phyloP scores from a whole-genome alignment of 2,329 filamentous ascomycete species.

The Neocucurbitaria cava region DNA sequence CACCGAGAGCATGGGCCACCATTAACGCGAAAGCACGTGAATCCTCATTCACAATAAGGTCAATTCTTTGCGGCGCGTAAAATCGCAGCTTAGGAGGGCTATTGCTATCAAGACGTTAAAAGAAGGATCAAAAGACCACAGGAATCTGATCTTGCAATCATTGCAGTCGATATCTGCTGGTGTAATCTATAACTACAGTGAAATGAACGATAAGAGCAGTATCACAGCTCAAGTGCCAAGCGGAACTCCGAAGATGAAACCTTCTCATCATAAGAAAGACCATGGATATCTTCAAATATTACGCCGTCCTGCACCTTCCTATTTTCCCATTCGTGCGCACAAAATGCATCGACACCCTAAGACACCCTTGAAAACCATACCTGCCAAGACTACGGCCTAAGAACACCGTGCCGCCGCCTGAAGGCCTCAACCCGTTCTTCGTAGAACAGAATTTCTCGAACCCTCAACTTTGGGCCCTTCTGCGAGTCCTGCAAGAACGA shows the following conservation, averaged over 20 bases:
- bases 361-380: slow-evolving; percentile 1
- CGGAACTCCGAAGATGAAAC: background rate
- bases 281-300: slow-evolving; percentile 21
- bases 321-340: slow-evolving; percentile 4
- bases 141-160: background rate
- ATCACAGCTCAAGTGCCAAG: background rate
- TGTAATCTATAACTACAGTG: slow-evolving; percentile 11
- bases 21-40: slow-evolving; percentile 1
- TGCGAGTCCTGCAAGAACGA: slow-evolving; percentile 59
- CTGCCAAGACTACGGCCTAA: slow-evolving; percentile 33
- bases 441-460: slow-evolving; percentile 83
- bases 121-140: background rate
- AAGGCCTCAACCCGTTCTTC: slow-evolving; percentile 81
- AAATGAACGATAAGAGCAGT: slow-evolving; percentile 2
- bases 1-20: slow-evolving; percentile 11
- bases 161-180: background rate
- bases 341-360: slow-evolving; percentile 5
- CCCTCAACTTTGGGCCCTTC: slow-evolving; percentile 62
- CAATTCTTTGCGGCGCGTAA: background rate
- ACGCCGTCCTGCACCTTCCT: slow-evolving; percentile 17
- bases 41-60: background rate
- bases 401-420: slow-evolving; percentile 68
- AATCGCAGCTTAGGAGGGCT: background rate
- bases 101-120: background rate
- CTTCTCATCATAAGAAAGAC: slow-evolving; percentile 10